phyloP scores from a whole-genome alignment of 2,329 filamentous ascomycete genomes.

The Aspergillus amoenus region DNA sequence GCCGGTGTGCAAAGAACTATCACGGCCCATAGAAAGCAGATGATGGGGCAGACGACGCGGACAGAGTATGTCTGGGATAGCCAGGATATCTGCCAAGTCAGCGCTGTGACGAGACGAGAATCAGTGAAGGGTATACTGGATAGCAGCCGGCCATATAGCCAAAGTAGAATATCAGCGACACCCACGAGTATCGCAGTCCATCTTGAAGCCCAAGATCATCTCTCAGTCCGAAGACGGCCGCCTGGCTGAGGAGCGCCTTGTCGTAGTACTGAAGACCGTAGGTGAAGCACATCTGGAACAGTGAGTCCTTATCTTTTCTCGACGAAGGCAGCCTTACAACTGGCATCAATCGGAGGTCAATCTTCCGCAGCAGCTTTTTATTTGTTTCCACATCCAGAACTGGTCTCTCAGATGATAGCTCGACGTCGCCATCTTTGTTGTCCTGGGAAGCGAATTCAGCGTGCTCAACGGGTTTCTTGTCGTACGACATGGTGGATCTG shows the following conservation, averaged over 20 bases:
- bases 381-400: slow-evolving; percentile 9
- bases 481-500: background rate
- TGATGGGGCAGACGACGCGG: slow-evolving; percentile 8
- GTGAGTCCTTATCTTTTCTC: background rate
- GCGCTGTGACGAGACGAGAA: background rate
- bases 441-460: background rate
- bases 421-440: background rate
- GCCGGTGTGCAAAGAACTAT: slow-evolving; percentile 12
- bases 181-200: slow-evolving; percentile 13
- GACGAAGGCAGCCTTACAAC: slow-evolving; percentile 3
- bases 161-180: slow-evolving; percentile 15
- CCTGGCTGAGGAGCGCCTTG: slow-evolving; percentile 15
- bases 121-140: background rate
- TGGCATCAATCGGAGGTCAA: slow-evolving; percentile 10
- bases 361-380: slow-evolving; percentile 8
- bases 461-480: background rate
- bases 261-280: slow-evolving; percentile 17
- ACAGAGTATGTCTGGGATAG: slow-evolving; percentile 8
- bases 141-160: slow-evolving; percentile 12
- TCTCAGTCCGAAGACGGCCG: slow-evolving; percentile 12
- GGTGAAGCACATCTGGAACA: slow-evolving; percentile 13
- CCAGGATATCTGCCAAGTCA: slow-evolving; percentile 4
- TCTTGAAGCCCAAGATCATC: slow-evolving; percentile 8
- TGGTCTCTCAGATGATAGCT: background rate
- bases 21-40: slow-evolving; percentile 12